Evolutionary conservation across 2,329 filamentous ascomycete genomes (phyloP), one percentile per base, ranked within the genome.

Genomic region (Dissoconium aciculare): DNA sequence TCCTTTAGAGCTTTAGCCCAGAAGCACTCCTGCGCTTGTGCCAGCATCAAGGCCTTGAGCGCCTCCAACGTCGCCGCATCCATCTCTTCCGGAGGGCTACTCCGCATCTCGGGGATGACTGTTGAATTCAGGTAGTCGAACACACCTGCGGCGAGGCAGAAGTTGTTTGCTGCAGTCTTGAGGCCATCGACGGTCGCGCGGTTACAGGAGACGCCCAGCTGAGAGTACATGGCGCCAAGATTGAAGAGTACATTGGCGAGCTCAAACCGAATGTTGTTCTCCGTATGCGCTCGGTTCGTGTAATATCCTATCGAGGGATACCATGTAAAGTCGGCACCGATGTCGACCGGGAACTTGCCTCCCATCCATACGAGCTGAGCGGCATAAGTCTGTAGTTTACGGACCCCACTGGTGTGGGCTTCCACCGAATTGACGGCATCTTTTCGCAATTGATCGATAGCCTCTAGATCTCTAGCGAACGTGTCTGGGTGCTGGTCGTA

Each of bases 401-500:
- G 77, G 44, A 93, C 69, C 13, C 87, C 87, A 52, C 78, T 92
- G 4, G 71, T 63, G 51, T 98, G 89, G 3, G 89, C 74, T 52
- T 98, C 89, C 36, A 78, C 72, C 2, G 89, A 78, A 54, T 84
- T 82, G 33, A 93, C 67, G n/a, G 89, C 89, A 53, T 91, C 81
- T 39, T 71, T 70, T 4, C 89, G 76, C 35, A 95, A 62, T 28
- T 71, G 65, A 52, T 95, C 84, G 48, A 98, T 84, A 42, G 78
- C 70, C 50, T 85, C 74, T 35, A 93, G 72, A 60, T 98, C 89
- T 41, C 81, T 70, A 40, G 74, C 72, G 58, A 98, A 98, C 78
- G 93, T 92, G 56, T 94, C 84, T 17, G 89, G 87, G 53, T 93
- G 87, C 55, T 98, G 89, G 57, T 95, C 87, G 76, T 95, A 95